Base-by-base conservation (phyloP, 225 moss, liverwort and hornwort genomes). In the Rhytidiadelphus loreus region DNA sequence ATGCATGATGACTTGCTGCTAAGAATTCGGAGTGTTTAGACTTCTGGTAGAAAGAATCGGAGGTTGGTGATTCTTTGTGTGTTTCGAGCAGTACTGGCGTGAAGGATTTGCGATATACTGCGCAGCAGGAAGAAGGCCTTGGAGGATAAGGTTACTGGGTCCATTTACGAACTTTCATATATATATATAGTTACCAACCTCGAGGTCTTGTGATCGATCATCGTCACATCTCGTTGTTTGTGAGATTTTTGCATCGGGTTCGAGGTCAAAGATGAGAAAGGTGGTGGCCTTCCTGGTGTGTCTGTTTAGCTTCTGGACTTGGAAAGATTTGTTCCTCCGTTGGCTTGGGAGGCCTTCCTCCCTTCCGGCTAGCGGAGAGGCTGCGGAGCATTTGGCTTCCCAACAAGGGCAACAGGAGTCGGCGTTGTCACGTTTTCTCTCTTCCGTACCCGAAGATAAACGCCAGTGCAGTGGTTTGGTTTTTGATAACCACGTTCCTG, bases 381-480 rank as follows among this genome's bases (percentile, higher is more conserved):
- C 23, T 39, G 39, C 13, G 39, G 39, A 69, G 39, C 39, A 39
- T 8, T 13, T 69, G 13, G 4, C 13, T 69, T 23, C 69, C 13
- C 13, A 4, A 13, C 23, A 7, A 39, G 69, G 23, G 69, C n/a
- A 69, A 13, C 69, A 23, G 69, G 39, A 39, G 39, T 43, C 71
- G 1, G 16, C 9, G 71, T 71, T 25, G 8, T 16, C 26, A 26
- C 33, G 46, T 2, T 81, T 81, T 63, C 48, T 81, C 46, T 44
- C 81, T 33, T 81, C 63, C 16, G 48, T 24, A 23, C 46, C 46
- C 5, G 7, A 1, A 23, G 62, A 46, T 33, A 33, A 10, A 6
- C 29, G n/a, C 12, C 4, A 12, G 0, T 46, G 33, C 24, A 3
- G 2, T 0, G 0, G 0, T 7, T 23, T 74, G 16, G 0, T 2